These are phyloP conservation scores for Nymphaea thermarum DNA, from an alignment of 164 flowering plant species.

Conservation along the genomic window DNA sequence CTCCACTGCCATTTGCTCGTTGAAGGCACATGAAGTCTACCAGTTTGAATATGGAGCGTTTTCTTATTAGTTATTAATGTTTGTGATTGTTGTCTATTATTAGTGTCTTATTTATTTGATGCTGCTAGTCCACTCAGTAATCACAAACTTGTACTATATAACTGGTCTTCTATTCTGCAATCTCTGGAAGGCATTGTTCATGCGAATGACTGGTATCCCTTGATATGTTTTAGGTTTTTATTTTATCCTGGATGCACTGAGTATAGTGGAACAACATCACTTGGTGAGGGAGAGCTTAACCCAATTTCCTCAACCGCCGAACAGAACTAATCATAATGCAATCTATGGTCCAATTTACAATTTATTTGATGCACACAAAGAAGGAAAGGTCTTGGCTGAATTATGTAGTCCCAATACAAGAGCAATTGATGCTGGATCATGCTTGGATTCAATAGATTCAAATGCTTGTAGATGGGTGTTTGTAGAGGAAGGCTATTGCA, in stretches of 20 bases:
- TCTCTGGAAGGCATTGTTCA: not conserved
- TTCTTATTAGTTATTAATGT: too few relatives aligned
- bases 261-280: constrained; percentile 60
- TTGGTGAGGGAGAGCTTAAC: constrained; percentile 82
- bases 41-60: too few relatives aligned
- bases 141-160: too few relatives aligned
- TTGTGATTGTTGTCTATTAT: too few relatives aligned
- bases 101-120: too few relatives aligned
- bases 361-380: constrained; percentile 50
- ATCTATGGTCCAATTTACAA: constrained; percentile 58
- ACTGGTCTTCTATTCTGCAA: too few relatives aligned
- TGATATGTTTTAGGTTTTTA: constrained; percentile 55
- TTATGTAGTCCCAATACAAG: constrained; percentile 10
- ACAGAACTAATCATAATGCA: constrained; percentile 89
- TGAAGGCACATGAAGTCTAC: too few relatives aligned
- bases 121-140: too few relatives aligned
- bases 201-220: not conserved
- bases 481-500: constrained; percentile 18
- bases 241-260: constrained; percentile 82
- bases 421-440: constrained; percentile 8
- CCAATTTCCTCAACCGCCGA: constrained; percentile 89
- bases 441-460: constrained; percentile 9
- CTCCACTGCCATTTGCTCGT: too few relatives aligned
- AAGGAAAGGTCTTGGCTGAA: constrained; percentile 38
- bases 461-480: constrained; percentile 36